These are phyloP conservation scores for Penicillium egyptiacum DNA, from an alignment of 495 filamentous ascomycete species.

Conservation along the genomic window DNA sequence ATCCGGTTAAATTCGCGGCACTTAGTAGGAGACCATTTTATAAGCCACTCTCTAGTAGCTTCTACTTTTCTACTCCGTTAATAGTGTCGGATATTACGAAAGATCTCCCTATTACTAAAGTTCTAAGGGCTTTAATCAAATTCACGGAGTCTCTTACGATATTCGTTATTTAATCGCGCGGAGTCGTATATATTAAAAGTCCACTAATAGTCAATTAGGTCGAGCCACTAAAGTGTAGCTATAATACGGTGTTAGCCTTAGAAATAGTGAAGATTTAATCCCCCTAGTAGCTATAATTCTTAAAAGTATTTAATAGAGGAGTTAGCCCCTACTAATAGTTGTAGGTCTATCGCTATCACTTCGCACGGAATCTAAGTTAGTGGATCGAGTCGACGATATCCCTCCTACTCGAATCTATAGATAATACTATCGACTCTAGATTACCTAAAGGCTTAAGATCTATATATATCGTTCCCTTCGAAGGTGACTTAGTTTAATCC, in stretches of 20 bases:
- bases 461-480: too few species aligned
- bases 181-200: constrained; percentile 12
- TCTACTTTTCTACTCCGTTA: constrained; percentile 7
- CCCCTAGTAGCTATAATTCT: too few species aligned
- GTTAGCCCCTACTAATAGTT: too few species aligned
- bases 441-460: too few species aligned
- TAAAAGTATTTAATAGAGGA: too few species aligned
- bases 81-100: constrained; percentile 13
- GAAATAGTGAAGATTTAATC: too few species aligned
- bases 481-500: too few species aligned
- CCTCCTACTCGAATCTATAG: too few species aligned
- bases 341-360: too few species aligned
- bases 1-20: constrained; percentile 16
- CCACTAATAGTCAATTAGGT: constrained; percentile 15
- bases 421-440: too few species aligned
- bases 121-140: constrained; percentile 2
- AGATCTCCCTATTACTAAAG: constrained; percentile 17
- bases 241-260: constrained; percentile 14
- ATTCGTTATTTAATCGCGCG: constrained; percentile 5
- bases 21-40: constrained; percentile 17
- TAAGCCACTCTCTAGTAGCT: constrained; percentile 14
- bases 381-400: too few species aligned
- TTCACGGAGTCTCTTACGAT: constrained; percentile 11
- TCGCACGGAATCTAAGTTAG: too few species aligned
- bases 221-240: constrained; percentile 12